Evolutionary conservation across 257 asterid genomes (phyloP).

Genomic region (Forsythia viridissima): DNA sequence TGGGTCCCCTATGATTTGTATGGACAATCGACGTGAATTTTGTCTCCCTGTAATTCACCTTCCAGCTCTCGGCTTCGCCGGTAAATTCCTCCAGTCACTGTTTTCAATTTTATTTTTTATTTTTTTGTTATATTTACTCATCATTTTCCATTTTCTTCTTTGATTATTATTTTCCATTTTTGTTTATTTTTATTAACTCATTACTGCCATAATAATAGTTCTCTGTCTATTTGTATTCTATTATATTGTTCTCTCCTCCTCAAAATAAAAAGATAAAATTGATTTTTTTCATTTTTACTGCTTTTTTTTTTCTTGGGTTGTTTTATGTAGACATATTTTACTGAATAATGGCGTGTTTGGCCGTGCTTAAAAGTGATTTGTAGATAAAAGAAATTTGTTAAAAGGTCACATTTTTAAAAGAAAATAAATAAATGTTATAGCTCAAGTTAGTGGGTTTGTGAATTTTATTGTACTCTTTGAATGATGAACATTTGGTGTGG

Average conservation of each 20-base stretch:
- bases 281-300: constrained; percentile 21
- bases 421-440: no score
- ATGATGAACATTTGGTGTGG: background rate
- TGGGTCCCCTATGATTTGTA: constrained; percentile 89
- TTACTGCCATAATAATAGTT: constrained; percentile 25
- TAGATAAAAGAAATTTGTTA: no score
- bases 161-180: constrained; percentile 20
- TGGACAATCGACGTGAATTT: constrained; percentile 42
- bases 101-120: background rate
- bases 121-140: constrained; percentile 20
- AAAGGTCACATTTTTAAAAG: no score
- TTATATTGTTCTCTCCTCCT: constrained; percentile 25
- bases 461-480: background rate
- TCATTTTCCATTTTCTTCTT: constrained; percentile 19
- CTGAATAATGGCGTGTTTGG: background rate
- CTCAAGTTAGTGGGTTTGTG: background rate
- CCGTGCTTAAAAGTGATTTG: background rate
- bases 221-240: constrained; percentile 40
- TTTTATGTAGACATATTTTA: background rate
- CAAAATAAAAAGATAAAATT: constrained; percentile 36
- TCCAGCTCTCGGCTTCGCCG: constrained; percentile 27
- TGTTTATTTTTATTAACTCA: constrained; percentile 42
- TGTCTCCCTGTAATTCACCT: background rate
- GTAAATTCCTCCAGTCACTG: constrained; percentile 54
- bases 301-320: background rate